Evolutionary conservation across 2,329 filamentous ascomycete species (phyloP).

Genomic region (Helminthosporium solani): DNA sequence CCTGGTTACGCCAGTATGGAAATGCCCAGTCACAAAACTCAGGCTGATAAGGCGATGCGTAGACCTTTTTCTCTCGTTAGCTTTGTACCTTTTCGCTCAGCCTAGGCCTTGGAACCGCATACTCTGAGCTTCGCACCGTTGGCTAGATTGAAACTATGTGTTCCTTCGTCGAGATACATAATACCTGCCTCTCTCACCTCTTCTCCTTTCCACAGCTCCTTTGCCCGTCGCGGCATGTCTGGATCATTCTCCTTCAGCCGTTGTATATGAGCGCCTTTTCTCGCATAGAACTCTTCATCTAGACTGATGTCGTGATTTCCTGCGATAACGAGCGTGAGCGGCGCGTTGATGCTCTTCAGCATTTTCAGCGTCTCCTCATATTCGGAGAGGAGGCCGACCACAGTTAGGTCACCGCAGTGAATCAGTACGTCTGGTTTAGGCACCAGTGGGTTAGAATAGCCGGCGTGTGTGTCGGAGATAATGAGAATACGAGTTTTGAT

Average conservation of each 20-base stretch:
- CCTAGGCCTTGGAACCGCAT: no score
- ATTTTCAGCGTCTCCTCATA: constrained; percentile 51
- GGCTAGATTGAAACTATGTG: constrained; percentile 47
- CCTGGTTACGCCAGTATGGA: constrained; percentile 51
- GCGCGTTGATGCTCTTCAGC: constrained; percentile 52
- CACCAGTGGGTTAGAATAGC: constrained; percentile 45
- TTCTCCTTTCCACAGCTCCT: constrained; percentile 50
- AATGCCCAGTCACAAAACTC: constrained; percentile 60
- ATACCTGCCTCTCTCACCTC: constrained; percentile 51
- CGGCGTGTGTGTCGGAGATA: constrained; percentile 47
- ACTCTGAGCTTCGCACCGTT: constrained; percentile 53
- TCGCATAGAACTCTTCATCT: constrained; percentile 51
- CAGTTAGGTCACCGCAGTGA: constrained; percentile 61
- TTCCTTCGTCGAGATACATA: constrained; percentile 58
- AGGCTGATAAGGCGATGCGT: constrained; percentile 57
- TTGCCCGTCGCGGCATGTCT: constrained; percentile 31
- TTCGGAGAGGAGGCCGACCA: constrained; percentile 50
- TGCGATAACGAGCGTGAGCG: constrained; percentile 62
- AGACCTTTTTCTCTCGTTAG: constrained; percentile 43
- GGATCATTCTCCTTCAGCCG: constrained; percentile 20
- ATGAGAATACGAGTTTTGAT: constrained; percentile 47
- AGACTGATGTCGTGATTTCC: constrained; percentile 64
- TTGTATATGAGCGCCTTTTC: constrained; percentile 31
- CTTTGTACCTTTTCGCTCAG: neutral
- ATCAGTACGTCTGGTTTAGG: constrained; percentile 56